Percentiles rank a stretch among this genome's conserved stretches.
Conservation (phyloP, 2,329 filamentous ascomycete species). For the Emericellopsis cladophorae region DNA sequence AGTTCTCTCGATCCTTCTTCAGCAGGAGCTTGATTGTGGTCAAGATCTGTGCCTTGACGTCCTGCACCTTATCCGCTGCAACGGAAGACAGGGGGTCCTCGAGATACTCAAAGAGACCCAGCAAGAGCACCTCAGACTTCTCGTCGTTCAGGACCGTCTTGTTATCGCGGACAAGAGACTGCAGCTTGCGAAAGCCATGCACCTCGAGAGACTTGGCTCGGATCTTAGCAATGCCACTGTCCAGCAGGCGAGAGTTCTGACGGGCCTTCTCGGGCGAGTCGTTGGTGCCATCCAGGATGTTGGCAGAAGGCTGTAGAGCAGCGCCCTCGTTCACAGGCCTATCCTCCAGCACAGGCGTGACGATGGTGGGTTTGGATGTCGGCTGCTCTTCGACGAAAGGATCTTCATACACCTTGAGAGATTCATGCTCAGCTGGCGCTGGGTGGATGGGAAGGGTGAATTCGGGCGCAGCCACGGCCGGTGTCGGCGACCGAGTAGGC, state of each 20-base stretch:
- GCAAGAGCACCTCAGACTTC: constrained; percentile 55
- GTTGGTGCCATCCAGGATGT: constrained; percentile 5
- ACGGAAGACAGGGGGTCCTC: constrained; percentile 45
- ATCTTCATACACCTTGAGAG: constrained; percentile 49
- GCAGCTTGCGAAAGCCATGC: constrained; percentile 68
- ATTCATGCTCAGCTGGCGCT: constrained; percentile 2
- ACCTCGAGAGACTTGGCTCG: constrained; percentile 62
- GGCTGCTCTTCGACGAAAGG: constrained; percentile 38
- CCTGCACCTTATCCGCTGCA: constrained; percentile 51
- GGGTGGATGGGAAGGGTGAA: no score
- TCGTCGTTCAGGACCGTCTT: constrained; percentile 51
- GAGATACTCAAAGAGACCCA: constrained; percentile 60
- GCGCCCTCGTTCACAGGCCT: constrained; percentile 46
- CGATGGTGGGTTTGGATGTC: constrained; percentile 31
- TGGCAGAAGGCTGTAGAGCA: constrained; percentile 13
- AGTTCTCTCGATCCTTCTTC: constrained; percentile 51
- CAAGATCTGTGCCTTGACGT: constrained; percentile 63
- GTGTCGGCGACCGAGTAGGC: no score
- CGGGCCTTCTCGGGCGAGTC: constrained; percentile 38
- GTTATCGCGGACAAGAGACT: constrained; percentile 58
- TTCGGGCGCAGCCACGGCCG: no score
- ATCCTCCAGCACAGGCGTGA: constrained; percentile 42
- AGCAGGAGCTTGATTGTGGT: constrained; percentile 63
- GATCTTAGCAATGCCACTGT: constrained; percentile 64
- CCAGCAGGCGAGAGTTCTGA: constrained; percentile 50